Evolutionary conservation across 2,329 filamentous ascomycete genomes (phyloP), one percentile per base, ranked within the genome.

Genomic region (Diaporthe sp.): DNA sequence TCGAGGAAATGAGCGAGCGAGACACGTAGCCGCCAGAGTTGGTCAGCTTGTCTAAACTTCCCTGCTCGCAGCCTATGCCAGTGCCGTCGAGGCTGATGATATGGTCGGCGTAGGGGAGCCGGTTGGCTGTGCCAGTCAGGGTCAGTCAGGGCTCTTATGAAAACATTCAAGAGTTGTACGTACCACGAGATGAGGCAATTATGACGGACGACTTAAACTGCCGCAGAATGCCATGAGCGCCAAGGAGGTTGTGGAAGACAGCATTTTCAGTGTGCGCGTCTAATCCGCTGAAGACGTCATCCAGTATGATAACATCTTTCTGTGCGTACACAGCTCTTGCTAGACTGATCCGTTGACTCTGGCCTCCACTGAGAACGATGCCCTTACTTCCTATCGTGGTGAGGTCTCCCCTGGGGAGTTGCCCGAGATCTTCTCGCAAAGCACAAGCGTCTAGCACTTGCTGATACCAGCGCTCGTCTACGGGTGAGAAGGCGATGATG

Each of bases 251-350:
- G 15, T 83, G 78, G 46, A 89, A 86, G 10, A 90, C 81, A 2
- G 81, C 77, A 12, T 83, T 78, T 17, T 86, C 82, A 0, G 88
- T 90, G 9, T 83, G 80, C 1, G 81, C 81, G 74, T 89, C 88
- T 4, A 89, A 81, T 0, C 83, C 85, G 62, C 86, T 86, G 53
- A 89, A 84, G 0, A 84, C 80, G 72, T 89, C 87, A 74, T 90
- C 88, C 1, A 89, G 78, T 3, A 90, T 44, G 1, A 87, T 22
- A 0, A 88, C 79, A 1, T 83, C 78, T 7, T 79, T 81, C 10
- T 81, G 77, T 0, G 84, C 81, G 75, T 87, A 90, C 0, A 89
- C 79, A 1, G 87, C 87, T 19, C 88, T 82, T 7, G 88, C 88
- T 1, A 89, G 79, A 49, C 25, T 62, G 59, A 62, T 62, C 7